A percentile compares a stretch with the other conserved stretches of the same genome.
These are phyloP conservation scores for Fermentozyma sake DNA, from an alignment of 1,139 yeast species.

Conservation along the genomic window DNA sequence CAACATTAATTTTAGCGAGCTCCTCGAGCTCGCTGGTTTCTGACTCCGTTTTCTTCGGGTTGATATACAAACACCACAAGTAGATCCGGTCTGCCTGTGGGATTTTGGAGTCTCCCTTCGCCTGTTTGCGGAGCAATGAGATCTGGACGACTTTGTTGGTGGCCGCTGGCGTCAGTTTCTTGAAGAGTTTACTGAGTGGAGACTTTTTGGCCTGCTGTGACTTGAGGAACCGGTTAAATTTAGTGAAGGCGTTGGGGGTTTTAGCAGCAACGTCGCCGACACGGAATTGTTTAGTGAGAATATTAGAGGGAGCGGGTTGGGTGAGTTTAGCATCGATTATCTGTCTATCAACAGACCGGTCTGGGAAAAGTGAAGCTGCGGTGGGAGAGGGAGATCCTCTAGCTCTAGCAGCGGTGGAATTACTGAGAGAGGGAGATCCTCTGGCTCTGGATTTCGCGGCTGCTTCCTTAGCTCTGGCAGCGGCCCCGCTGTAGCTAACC, in stretches of 20 bases:
- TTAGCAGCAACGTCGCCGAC: slow-evolving; percentile 26
- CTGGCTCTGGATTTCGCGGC: slow-evolving; percentile 9
- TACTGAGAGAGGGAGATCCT: too few relatives aligned
- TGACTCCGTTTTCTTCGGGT: slow-evolving; percentile 25
- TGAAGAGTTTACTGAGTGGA: slow-evolving; percentile 14
- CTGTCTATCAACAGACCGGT: slow-evolving; percentile 37
- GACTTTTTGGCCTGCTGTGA: slow-evolving; percentile 20
- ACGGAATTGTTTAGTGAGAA: slow-evolving; percentile 20
- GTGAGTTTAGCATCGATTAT: slow-evolving; percentile 37
- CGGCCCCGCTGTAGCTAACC: too few relatives aligned
- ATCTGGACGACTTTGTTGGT: slow-evolving; percentile 21
- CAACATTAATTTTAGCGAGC: slow-evolving; percentile 22
- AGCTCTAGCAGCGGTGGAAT: slow-evolving; percentile 7
- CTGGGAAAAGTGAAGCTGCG: slow-evolving; percentile 52
- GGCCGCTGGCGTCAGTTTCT: slow-evolving; percentile 2
- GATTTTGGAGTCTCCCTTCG: slow-evolving; percentile 67
- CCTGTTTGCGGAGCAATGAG: slow-evolving; percentile 40
- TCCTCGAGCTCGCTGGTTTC: slow-evolving; percentile 19
- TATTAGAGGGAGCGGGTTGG: slow-evolving; percentile 24
- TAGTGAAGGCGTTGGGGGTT: slow-evolving; percentile 37
- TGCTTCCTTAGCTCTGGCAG: too few relatives aligned
- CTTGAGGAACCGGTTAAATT: slow-evolving; percentile 42
- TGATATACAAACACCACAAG: slow-evolving; percentile 51
- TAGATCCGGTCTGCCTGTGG: slow-evolving; percentile 55
- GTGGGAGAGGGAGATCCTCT: slow-evolving; percentile 23